phyloP scores from a whole-genome alignment of 2,329 filamentous ascomycete species.

The Nigrospora oryzae region DNA sequence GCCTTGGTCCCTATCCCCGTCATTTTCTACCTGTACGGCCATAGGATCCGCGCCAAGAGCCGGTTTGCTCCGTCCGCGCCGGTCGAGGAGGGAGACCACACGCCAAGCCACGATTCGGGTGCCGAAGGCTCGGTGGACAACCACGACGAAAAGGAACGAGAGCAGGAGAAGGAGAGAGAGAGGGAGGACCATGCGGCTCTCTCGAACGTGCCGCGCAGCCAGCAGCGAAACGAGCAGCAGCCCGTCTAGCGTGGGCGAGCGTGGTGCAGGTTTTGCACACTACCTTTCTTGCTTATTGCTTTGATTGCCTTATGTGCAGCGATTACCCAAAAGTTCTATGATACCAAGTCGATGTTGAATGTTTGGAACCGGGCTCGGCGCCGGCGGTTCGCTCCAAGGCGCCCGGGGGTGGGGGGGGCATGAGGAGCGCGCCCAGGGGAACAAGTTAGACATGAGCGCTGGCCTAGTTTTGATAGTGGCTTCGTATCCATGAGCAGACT shows the following conservation, averaged over 20 bases:
- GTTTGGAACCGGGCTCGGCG: too few species aligned
- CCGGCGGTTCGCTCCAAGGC: too few species aligned
- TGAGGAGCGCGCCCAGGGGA: too few species aligned
- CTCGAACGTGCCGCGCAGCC: slow-evolving; percentile 22
- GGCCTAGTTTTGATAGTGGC: too few species aligned
- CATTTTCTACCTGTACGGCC: slow-evolving; percentile 53
- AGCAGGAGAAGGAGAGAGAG: slow-evolving; percentile 22
- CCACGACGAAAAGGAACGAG: slow-evolving; percentile 2
- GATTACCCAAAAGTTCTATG: too few species aligned
- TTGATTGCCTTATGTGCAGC: too few species aligned
- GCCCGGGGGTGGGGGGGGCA: too few species aligned
- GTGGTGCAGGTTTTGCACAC: too few species aligned
- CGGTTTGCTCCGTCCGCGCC: slow-evolving; percentile 42
- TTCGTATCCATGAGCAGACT: too few species aligned
- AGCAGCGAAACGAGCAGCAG: slow-evolving; percentile 12
- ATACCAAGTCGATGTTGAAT: too few species aligned
- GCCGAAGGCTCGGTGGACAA: slow-evolving; percentile 9
- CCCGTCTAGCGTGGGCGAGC: neutral
- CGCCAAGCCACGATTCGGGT: slow-evolving; percentile 15
- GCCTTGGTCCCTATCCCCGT: slow-evolving; percentile 54
- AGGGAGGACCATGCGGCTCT: slow-evolving; percentile 21
- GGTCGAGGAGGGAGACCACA: slow-evolving; percentile 2
- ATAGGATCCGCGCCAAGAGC: slow-evolving; percentile 45
- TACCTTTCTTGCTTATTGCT: too few species aligned
- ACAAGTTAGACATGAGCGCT: too few species aligned